phyloP scores from a whole-genome alignment of 176 grass and related monocot genomes.

The Pontederia paniculata region DNA sequence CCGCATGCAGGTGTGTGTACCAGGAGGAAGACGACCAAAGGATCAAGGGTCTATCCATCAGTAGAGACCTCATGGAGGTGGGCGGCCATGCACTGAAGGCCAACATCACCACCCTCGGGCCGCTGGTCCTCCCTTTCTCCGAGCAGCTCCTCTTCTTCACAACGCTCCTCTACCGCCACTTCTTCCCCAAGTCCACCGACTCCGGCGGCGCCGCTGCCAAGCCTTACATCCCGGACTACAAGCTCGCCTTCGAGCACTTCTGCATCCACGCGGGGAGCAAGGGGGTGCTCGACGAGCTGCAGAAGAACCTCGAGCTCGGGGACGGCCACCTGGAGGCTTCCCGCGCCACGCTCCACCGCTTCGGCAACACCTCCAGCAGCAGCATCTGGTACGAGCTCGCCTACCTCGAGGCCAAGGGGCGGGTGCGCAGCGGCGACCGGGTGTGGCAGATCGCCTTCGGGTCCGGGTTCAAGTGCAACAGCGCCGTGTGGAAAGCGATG shows the following conservation, averaged over 20 bases:
- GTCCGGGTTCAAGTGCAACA: conserved; percentile 97
- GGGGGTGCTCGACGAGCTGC: conserved; percentile 85
- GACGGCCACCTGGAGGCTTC: conserved; percentile 64
- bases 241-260: conserved; percentile 91
- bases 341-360: conserved; percentile 71
- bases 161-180: conserved; percentile 72
- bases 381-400: conserved; percentile 97
- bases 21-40: conserved; percentile 95
- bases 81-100: conserved; percentile 87
- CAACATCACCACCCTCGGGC: conserved; percentile 94
- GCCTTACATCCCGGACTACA: conserved; percentile 94
- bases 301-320: conserved; percentile 59
- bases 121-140: conserved; percentile 84
- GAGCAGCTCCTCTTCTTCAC: conserved; percentile 95
- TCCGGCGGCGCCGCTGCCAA: conserved; percentile 21
- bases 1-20: conserved; percentile 56
- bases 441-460: conserved; percentile 96
- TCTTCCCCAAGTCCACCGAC: conserved; percentile 29
- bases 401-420: conserved; percentile 76
- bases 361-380: conserved; percentile 83
- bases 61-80: conserved; percentile 88
- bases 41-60: conserved; percentile 83
- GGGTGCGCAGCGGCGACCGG: conserved; percentile 71
- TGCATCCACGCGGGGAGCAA: conserved; percentile 86
- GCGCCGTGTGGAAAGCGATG: conserved; percentile 74